Base-by-base conservation (phyloP, 768 basidiomycete genomes). In the Daedaleopsis nitida region DNA sequence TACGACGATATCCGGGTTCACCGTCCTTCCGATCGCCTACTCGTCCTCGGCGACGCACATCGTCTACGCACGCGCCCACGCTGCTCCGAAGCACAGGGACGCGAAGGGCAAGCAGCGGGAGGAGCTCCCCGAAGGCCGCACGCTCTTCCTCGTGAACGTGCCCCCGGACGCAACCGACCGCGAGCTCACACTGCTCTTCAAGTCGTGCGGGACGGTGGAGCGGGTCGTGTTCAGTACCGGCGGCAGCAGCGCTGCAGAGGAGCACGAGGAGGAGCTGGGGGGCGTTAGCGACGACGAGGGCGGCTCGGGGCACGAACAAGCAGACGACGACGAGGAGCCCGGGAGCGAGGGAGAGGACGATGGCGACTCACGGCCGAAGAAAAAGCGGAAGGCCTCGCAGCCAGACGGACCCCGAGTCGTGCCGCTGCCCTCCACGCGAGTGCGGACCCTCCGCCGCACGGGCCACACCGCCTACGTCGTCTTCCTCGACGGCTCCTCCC, bases 151-250 rank as follows among this genome's bases (percentile, higher is more conserved):
- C 2, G 91, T 91, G 57, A 97, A 98, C 68, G 76, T 96, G 6
- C 94, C 96, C 1, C 88, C 93, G 57, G 94, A 96, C 71, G 85
- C 92, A 3, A 91, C 92, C 1, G 91, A 92, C 66, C 81, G 91
- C 39, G 92, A 94, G 68, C 74, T 97, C 0, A 77, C 85, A 2
- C 74, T 83, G 12, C 77, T 97, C n/a, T 96, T 96, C 78, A 87
- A 87, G 69, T 68, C 80, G 23, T 86, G 82, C 57, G 94, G 95
- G 23, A 87, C 86, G 0, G 81, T 96, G 17, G 95, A 96, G 72
- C 79, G 79, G 52, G 86, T 94, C 11, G 65, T 85, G 1, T 90
- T 94, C 32, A 59, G 62, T 55, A 59, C 45, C 1, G 48, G 57
- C 0, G 43, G 47, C 66, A 83, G 86, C 57, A 75, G 77, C 14